Evolutionary conservation across 2,329 filamentous ascomycete species (phyloP).

Genomic region (Aspergillus sp.): DNA sequence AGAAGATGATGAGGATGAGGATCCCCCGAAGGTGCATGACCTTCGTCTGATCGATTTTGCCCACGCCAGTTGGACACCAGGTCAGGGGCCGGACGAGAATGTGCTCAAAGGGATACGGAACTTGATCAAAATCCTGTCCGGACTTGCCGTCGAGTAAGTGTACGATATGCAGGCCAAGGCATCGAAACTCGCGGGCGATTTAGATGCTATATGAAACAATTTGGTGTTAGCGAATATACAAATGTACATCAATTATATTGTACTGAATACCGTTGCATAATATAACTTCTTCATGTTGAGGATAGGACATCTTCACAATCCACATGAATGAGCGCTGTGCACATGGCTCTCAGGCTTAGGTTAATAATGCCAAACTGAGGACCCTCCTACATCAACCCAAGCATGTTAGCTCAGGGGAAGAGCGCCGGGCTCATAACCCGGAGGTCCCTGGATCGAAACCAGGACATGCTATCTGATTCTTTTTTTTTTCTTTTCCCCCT

Average conservation of each 20-base stretch:
- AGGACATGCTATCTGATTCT: constrained; percentile 20
- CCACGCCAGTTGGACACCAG: constrained; percentile 81
- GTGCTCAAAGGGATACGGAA: constrained; percentile 71
- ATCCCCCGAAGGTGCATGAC: constrained; percentile 67
- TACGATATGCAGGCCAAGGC: constrained; percentile 9
- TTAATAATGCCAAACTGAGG: too few species aligned
- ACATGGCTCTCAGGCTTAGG: too few species aligned
- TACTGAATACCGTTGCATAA: too few species aligned
- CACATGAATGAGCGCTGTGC: too few species aligned
- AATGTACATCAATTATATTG: background rate
- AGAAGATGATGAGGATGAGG: constrained; percentile 57
- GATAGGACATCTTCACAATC: too few species aligned
- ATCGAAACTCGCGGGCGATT: constrained; percentile 29
- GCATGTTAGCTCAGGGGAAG: constrained; percentile 49
- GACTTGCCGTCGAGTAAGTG: constrained; percentile 51
- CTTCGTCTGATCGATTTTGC: constrained; percentile 97
- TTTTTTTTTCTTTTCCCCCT: background rate
- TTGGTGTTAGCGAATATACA: background rate
- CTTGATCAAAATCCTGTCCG: constrained; percentile 69
- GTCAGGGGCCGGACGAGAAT: constrained; percentile 84
- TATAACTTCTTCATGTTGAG: too few species aligned
- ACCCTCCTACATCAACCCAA: constrained; percentile 5
- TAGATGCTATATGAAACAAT: constrained; percentile 7
- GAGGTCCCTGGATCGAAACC: constrained; percentile 40
- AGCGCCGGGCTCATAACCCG: constrained; percentile 52